Evolutionary conservation across 495 filamentous ascomycete genomes (phyloP), one percentile per base, ranked within the genome.

Genomic region (Lasiosphaeria hispida): DNA sequence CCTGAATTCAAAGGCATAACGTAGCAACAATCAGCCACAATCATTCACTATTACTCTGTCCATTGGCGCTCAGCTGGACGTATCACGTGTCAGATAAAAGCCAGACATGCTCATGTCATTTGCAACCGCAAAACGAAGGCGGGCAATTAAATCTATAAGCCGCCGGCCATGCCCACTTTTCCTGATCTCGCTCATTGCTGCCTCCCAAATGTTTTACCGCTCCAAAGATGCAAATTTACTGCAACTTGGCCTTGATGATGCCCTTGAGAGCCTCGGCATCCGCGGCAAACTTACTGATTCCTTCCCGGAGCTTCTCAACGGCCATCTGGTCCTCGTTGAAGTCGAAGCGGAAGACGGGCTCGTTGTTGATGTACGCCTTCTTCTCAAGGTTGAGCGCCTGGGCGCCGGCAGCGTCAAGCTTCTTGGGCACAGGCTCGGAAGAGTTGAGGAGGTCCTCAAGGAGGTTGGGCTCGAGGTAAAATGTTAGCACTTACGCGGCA

Each of bases 271-370:
- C 93, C 59, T 90, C 82, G 50, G 94, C 93, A 73, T 97, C 94
- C 58, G 93, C 95, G 35, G 95, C 92, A 72, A 99, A 99, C 77
- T 95, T 96, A 79, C 89, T 93, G 82, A 99, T 99, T 80, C 94
- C 94, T 78, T 97, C 92, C 44, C 91, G 86, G 60, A 99, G 85
- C 87, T 99, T 99, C 85, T 97, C 92, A 59, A 95, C 91, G 53
- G 90, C 94, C 94, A 99, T 99, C 59, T 90, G 84, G 72, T 99
- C 90, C 81, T 97, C 94, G 82, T 99, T 99, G 86, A 99, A 95
- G 77, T 92, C 88, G 83, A 96, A 99, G 72, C 94, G 92, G 91
- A 96, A 99, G 35, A 76, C 67, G 48, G 92, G 62, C 81, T 99
- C 95, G 72, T 94, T 79, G 70, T 89, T 81, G 73, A 99, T 85